Percentiles rank a stretch among this genome's conserved stretches.
These are phyloP conservation scores for Singerocomus rubriflavus DNA, from an alignment of 1,284 basidiomycete species.

Conservation along the genomic window DNA sequence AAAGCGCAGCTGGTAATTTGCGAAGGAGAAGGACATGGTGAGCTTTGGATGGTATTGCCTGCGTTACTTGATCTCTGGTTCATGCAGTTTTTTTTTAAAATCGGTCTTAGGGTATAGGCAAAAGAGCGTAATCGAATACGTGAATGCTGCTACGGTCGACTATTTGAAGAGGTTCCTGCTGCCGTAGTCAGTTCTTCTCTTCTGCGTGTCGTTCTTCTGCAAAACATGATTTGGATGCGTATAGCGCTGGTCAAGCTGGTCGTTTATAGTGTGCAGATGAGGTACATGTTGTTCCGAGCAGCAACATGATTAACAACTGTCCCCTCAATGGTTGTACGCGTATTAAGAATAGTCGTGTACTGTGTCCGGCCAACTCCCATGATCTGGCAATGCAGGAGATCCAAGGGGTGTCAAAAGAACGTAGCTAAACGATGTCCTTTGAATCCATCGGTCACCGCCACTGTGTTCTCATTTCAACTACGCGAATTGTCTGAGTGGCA, in stretches of 20 bases:
- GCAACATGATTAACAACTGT: not conserved
- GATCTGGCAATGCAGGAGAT: too few species aligned
- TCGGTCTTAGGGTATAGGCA: slow-evolving; percentile 36
- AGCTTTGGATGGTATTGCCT: slow-evolving; percentile 2
- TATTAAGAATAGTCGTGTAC: too few species aligned
- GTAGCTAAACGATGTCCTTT: too few species aligned
- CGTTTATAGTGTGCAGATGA: not conserved
- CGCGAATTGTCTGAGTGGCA: not conserved
- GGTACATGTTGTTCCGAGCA: not conserved
- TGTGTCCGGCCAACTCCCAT: too few species aligned
- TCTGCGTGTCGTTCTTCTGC: not conserved
- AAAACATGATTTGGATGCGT: not conserved
- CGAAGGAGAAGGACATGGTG: slow-evolving; percentile 41
- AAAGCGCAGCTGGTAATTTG: slow-evolving; percentile 35
- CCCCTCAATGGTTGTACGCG: too few species aligned
- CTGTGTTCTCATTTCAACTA: not conserved
- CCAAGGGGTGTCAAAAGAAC: too few species aligned
- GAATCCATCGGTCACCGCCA: too few species aligned
- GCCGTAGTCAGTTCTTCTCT: slow-evolving; percentile 9
- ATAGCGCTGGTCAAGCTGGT: not conserved
- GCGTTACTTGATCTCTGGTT: not conserved
- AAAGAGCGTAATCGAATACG: slow-evolving; percentile 40
- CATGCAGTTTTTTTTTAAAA: not conserved
- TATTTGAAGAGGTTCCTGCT: slow-evolving; percentile 35
- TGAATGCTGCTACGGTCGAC: slow-evolving; percentile 35